Evolutionary conservation across 371 early-diverging fungal species (phyloP).

Genomic region (Rhizopus microsporus): DNA sequence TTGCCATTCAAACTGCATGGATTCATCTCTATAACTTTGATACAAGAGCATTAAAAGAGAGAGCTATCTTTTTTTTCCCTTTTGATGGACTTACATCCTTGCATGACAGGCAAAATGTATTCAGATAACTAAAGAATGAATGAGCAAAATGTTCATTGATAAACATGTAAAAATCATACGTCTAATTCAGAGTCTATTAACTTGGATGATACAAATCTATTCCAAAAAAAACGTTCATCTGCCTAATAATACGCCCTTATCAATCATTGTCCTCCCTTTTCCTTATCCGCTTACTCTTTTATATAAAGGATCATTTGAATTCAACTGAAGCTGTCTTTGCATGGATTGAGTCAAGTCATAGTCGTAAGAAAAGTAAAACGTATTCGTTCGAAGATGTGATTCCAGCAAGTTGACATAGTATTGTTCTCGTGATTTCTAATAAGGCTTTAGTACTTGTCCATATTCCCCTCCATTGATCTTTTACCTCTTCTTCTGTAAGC

Average conservation of each 20-base stretch:
- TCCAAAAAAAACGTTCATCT: slow-evolving; percentile 93
- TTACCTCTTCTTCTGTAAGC: slow-evolving; percentile 56
- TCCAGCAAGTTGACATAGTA: slow-evolving; percentile 74
- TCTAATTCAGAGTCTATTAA: slow-evolving; percentile 61
- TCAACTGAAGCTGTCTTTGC: slow-evolving; percentile 68
- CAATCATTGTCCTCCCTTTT: background rate
- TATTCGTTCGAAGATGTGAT: slow-evolving; percentile 63
- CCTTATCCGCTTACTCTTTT: slow-evolving; percentile 41
- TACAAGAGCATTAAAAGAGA: background rate
- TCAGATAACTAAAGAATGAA: slow-evolving; percentile 52
- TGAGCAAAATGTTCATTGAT: background rate
- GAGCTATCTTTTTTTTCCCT: background rate
- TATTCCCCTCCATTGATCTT: background rate
- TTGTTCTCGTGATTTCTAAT: slow-evolving; percentile 63
- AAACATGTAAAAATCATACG: slow-evolving; percentile 29
- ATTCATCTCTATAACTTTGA: slow-evolving; percentile 57
- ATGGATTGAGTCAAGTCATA: slow-evolving; percentile 84
- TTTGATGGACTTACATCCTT: slow-evolving; percentile 77
- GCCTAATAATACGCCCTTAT: slow-evolving; percentile 44
- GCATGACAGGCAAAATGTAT: slow-evolving; percentile 89
- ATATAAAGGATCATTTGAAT: slow-evolving; percentile 34
- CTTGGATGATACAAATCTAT: slow-evolving; percentile 67
- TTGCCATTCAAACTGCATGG: slow-evolving; percentile 58
- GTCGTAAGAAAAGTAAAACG: slow-evolving; percentile 85
- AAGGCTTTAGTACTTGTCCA: background rate